Evolutionary conservation across 2,329 filamentous ascomycete species (phyloP).

Genomic region (Fusarium nisikadoi): DNA sequence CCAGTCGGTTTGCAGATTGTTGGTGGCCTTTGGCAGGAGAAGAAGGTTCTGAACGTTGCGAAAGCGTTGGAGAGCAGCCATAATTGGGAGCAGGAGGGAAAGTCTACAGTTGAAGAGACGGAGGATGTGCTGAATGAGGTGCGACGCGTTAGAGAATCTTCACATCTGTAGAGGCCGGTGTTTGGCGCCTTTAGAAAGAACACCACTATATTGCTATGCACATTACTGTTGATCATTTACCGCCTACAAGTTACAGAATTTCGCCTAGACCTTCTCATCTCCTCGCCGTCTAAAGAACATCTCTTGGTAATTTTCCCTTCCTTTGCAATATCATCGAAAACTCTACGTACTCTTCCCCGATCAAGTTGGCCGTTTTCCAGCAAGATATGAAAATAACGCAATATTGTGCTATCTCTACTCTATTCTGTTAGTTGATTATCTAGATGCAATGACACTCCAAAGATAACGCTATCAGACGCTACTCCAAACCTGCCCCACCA

Average conservation of each 20-base stretch:
- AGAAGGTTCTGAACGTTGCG: conserved; percentile 55
- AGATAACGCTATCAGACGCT: not conserved
- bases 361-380: no score
- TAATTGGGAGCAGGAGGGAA: conserved; percentile 50
- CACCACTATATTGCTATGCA: not conserved
- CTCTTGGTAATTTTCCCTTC: no score
- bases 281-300: rapidly evolving
- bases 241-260: rapidly evolving
- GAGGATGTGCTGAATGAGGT: not conserved
- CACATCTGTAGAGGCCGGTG: not conserved
- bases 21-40: conserved; percentile 62
- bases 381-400: not conserved
- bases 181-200: not conserved
- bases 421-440: not conserved
- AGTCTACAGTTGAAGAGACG: not conserved
- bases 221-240: no score
- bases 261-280: rapidly evolving
- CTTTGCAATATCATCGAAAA: no score
- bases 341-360: not conserved
- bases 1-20: conserved; percentile 67
- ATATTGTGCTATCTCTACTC: rapidly evolving
- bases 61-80: conserved; percentile 59
- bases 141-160: not conserved
- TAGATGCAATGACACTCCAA: not conserved
- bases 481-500: conserved; percentile 8